These are phyloP conservation scores for Populus simonii DNA, from an alignment of 345 rosid genomes.

Conservation along the genomic window DNA sequence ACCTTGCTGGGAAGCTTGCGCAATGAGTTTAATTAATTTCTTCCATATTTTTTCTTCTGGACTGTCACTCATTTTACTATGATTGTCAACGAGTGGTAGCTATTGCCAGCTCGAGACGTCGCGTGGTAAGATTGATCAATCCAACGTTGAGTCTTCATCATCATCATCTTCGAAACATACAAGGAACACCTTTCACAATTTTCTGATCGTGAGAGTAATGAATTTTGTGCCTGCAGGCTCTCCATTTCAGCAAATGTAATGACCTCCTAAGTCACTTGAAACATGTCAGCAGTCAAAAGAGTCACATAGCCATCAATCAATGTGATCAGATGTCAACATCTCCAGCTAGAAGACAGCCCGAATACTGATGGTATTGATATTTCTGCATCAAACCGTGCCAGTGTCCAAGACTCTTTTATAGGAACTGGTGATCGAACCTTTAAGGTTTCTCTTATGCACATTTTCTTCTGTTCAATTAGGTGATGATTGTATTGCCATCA, in stretches of 20 bases:
- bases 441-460: not conserved
- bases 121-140: not conserved
- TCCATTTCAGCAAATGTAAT: constrained; percentile 15
- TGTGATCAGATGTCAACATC: constrained; percentile 13
- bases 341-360: constrained; percentile 32
- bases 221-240: constrained; percentile 6
- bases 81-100: not conserved
- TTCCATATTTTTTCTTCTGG: no score
- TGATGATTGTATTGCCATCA: constrained; percentile 56
- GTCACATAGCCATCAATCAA: constrained; percentile 11
- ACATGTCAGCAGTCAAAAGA: constrained; percentile 24
- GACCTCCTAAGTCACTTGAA: not conserved
- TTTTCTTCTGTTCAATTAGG: constrained; percentile 25
- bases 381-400: not conserved
- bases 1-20: constrained; percentile 9
- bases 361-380: constrained; percentile 52
- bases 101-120: not conserved
- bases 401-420: constrained; percentile 10
- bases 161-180: no score
- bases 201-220: not conserved
- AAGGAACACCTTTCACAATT: no score
- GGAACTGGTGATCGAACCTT: constrained; percentile 16
- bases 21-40: not conserved
- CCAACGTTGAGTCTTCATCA: not conserved
- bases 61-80: not conserved